A percentile compares a stretch with the other conserved stretches of the same genome.
Conservation (phyloP, 495 filamentous ascomycete genomes). For the Chaetomium fimeti region DNA sequence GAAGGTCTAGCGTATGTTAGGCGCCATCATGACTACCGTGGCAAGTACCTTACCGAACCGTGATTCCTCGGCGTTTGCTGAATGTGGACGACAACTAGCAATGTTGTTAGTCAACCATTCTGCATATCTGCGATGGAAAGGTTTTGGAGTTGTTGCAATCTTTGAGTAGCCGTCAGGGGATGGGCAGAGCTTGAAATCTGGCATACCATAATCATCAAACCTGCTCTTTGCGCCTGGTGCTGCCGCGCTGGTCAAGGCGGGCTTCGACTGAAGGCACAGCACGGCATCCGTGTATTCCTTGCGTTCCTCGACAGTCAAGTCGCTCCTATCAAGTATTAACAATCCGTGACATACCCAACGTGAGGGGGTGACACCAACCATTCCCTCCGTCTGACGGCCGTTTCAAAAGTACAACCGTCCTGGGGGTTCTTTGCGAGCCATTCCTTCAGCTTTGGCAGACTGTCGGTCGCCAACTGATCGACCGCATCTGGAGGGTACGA, state of each 20-base stretch:
- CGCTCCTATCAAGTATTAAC: constrained; percentile 41
- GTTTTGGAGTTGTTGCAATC: not conserved
- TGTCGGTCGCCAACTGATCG: constrained; percentile 20
- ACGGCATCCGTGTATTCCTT: constrained; percentile 62
- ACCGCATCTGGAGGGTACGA: constrained; percentile 26
- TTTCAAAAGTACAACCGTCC: constrained; percentile 28
- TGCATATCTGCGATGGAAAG: not conserved
- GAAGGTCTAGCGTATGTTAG: constrained; percentile 45
- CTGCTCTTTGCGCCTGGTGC: constrained; percentile 39
- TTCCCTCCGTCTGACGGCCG: constrained; percentile 25
- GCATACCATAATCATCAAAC: constrained; percentile 61
- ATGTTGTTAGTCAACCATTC: not conserved
- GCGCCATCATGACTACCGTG: constrained; percentile 7
- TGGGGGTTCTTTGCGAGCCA: constrained; percentile 33
- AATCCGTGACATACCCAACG: not conserved
- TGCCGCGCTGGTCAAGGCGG: constrained; percentile 41
- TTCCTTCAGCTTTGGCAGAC: constrained; percentile 26
- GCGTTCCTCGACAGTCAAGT: constrained; percentile 48
- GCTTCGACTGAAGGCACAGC: constrained; percentile 57
- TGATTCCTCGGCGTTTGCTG: constrained; percentile 61
- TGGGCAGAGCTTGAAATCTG: not conserved
- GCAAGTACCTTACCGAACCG: constrained; percentile 48
- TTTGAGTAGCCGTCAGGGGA: too few species aligned
- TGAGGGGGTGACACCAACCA: constrained; percentile 20
- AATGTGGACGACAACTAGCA: constrained; percentile 58